Evolutionary conservation across 169 alveolate species (phyloP), one percentile per base, ranked within the genome.

Genomic region (Cryptosporidium parvum): DNA sequence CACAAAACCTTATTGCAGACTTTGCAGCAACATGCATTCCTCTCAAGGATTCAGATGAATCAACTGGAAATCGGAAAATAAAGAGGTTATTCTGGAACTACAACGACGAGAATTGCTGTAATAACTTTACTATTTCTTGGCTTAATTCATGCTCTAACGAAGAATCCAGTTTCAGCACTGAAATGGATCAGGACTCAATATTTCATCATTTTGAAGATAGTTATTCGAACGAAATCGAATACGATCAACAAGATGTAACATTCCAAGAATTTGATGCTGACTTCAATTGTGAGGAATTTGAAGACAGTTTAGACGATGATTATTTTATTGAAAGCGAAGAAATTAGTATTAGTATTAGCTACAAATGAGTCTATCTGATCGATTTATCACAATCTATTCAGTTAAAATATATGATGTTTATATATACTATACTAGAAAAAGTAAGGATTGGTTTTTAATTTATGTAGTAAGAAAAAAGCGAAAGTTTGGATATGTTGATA

Each of bases 21-120:
- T 80, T 80, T 59, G 89, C 75, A 29, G 89, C 89, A 16, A 59
- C 73, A 18, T 80, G 89, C 21, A 80, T 80, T 21, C 89, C 89
- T 26, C 53, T 80, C 21, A 80, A 80, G 59, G 89, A 80, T 31
- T 80, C 75, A 35, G 89, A 80, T 80, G 89, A 51, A 0, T 42
- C 56, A 29, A 80, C 48, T 8, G 51, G 67, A 12, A 65, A 58
- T 58, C 59, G 89, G 26, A 80, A 65, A 80, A 39, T 80, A 8
- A 80, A 80, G 52, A 80, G 89, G 37, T 58, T 59, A 45, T 53
- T 80, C 26, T 80, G 89, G 89, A 80, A 65, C 23, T 80, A 45
- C 51, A 52, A 23, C 14, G 75, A 70, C 39, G 59, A 80, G 35
- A 73, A 75, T 21, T 16, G 42, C 70, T 18, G 58, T 33, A 56